A percentile compares a stretch with the other conserved stretches of the same genome.
phyloP scores from a whole-genome alignment of 495 filamentous ascomycete species.

The Penicillium paradoxum region DNA sequence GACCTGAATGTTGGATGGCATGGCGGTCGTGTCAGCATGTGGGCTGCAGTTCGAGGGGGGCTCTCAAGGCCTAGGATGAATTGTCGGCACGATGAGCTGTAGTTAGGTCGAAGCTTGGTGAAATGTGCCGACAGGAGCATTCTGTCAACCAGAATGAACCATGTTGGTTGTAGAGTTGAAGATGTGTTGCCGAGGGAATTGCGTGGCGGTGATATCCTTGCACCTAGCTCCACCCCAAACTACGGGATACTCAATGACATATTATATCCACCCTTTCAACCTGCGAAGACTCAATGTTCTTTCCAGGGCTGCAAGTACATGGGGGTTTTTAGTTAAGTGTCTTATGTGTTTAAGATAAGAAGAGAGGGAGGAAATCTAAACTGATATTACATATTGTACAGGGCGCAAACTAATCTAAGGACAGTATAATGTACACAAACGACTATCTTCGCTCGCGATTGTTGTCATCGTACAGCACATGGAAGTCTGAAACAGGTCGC shows the following conservation, averaged over 20 bases:
- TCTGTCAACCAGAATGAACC: slow-evolving; percentile 22
- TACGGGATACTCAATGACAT: slow-evolving; percentile 5
- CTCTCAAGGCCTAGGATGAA: slow-evolving; percentile 12
- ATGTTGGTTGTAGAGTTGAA: slow-evolving; percentile 17
- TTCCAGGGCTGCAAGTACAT: neutral
- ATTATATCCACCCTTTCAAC: neutral
- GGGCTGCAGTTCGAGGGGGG: slow-evolving; percentile 21
- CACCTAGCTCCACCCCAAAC: slow-evolving; percentile 3
- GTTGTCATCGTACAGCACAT: slow-evolving; percentile 25
- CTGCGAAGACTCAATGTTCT: neutral
- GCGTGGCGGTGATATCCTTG: slow-evolving; percentile 6
- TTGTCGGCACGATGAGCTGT: slow-evolving; percentile 10
- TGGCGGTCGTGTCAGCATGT: slow-evolving; percentile 39
- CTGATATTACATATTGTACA: slow-evolving; percentile 2
- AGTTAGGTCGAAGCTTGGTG: slow-evolving; percentile 2
- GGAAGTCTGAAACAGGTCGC: slow-evolving; percentile 20
- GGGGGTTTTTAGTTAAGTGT: no score
- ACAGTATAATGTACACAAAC: neutral
- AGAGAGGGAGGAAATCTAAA: no score
- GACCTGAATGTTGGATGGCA: slow-evolving; percentile 74
- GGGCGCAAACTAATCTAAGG: neutral
- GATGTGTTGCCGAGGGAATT: slow-evolving; percentile 17
- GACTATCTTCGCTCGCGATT: neutral
- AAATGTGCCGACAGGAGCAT: slow-evolving; percentile 22
- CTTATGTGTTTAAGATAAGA: neutral